Base-by-base conservation (phyloP, 768 basidiomycete genomes). In the Omphalotus guepiniiformis region DNA sequence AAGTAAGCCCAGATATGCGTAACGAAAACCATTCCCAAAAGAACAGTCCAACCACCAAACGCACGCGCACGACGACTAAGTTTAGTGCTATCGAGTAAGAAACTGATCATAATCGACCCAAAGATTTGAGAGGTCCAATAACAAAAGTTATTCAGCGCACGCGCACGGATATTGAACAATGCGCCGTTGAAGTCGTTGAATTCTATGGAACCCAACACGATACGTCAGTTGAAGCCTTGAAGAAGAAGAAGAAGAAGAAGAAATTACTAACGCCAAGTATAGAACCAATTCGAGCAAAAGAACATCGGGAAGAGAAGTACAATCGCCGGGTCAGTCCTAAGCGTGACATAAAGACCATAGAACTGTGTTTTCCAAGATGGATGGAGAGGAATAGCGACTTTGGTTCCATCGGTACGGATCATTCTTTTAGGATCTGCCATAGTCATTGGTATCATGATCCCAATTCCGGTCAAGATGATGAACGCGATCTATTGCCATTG, bases 291-390 rank as follows among this genome's bases (percentile, higher is more conserved):
- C 34, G 82, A 85, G 6, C 85, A 79, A 46, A 89, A 79, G 65
- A 91, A 90, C 83, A 91, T 86, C 11, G 89, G 90, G 70, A 92
- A 87, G 16, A 91, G 74, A 3, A 88, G 66, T 13, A 90, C 50
- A 55, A 93, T 79, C 65, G 74, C 70, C 0, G 85, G 86, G 57
- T 92, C 89, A 11, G 76, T 82, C 47, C 68, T 74, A 36, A 93
- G 68, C 2, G 84, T 78, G 38, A 83, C 54, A 66, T 75, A 88
- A 18, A 92, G 75, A 9, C 83, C 82, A 51, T 73, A 72, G 43
- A 92, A 67, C 61, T 92, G 89, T 16, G 75, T 72, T 58, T 78
- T 86, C 88, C 88, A 91, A 2, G 85, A 85, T 15, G 87, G 83
- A 36, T 89, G 81, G 21, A 76, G 77, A 13, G 74, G 73, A 4